Conservation (phyloP, 1,139 yeast species). For the Insectozyma bohioensis region DNA sequence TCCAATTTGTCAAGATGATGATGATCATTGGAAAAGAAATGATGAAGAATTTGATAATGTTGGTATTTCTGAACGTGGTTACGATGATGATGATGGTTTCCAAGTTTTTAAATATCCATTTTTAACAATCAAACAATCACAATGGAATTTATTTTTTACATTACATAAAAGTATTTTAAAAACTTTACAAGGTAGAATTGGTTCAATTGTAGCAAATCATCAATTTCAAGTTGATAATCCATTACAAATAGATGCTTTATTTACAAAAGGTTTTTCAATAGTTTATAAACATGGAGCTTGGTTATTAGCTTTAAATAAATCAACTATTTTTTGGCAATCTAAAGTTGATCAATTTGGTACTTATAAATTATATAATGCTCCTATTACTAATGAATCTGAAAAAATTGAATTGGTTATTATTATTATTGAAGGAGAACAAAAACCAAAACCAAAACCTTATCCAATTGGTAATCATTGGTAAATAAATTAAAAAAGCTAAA, state of each 20-base stretch:
- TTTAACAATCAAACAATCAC: slow-evolving; percentile 1
- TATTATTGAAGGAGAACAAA: neutral
- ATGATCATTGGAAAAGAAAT: slow-evolving; percentile 1
- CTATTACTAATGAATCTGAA: slow-evolving; percentile 18
- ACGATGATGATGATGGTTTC: slow-evolving; percentile 1
- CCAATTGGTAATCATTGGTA: too few species aligned
- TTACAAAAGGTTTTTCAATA: slow-evolving; percentile 17
- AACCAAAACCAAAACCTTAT: too few species aligned
- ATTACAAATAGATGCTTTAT: slow-evolving; percentile 8
- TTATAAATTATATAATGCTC: slow-evolving; percentile 9
- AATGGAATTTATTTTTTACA: slow-evolving; percentile 26
- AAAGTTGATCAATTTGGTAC: slow-evolving; percentile 33
- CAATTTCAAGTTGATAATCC: slow-evolving; percentile 49
- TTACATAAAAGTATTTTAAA: slow-evolving; percentile 47
- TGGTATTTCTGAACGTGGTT: neutral
- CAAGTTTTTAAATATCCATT: slow-evolving; percentile 2
- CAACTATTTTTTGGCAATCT: slow-evolving; percentile 30
- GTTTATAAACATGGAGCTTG: slow-evolving; percentile 21
- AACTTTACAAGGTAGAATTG: slow-evolving; percentile 25
- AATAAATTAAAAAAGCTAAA: too few species aligned
- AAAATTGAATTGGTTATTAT: slow-evolving; percentile 8
- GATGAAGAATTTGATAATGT: too few species aligned
- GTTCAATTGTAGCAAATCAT: slow-evolving; percentile 45
- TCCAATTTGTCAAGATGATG: neutral
- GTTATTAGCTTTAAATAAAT: slow-evolving; percentile 11